Evolutionary conservation across 257 asterid species (phyloP).

Genomic region (Solanum arcanum): DNA sequence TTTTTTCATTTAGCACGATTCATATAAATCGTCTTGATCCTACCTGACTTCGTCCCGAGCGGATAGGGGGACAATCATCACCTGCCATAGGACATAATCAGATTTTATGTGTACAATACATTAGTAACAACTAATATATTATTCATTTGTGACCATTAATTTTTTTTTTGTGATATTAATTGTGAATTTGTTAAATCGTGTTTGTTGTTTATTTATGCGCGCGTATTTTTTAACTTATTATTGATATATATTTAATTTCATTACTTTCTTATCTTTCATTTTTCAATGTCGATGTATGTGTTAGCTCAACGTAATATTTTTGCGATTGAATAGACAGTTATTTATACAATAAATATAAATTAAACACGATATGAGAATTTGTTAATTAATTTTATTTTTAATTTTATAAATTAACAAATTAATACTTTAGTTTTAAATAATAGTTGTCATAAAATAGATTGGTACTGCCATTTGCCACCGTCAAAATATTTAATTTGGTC

Average conservation of each 20-base stretch:
- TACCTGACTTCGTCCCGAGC: neutral
- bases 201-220: neutral
- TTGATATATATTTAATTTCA: neutral
- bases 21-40: neutral
- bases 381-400: neutral
- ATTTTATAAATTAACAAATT: neutral
- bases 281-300: too few species aligned
- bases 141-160: neutral
- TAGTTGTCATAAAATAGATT: neutral
- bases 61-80: neutral
- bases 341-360: neutral
- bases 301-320: neutral
- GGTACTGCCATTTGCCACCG: neutral
- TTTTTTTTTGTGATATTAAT: neutral
- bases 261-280: too few species aligned
- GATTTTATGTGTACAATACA: neutral
- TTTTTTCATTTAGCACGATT: too few species aligned
- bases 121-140: neutral
- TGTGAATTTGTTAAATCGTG: neutral
- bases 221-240: neutral
- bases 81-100: neutral
- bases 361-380: neutral
- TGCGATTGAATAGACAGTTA: neutral
- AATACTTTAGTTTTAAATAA: too few species aligned
- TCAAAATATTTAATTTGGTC: neutral